A percentile compares a stretch with the other conserved stretches of the same genome.
phyloP scores from a whole-genome alignment of 202 grass and related monocot genomes.

The Schoenoplectus tabernaemontani region DNA sequence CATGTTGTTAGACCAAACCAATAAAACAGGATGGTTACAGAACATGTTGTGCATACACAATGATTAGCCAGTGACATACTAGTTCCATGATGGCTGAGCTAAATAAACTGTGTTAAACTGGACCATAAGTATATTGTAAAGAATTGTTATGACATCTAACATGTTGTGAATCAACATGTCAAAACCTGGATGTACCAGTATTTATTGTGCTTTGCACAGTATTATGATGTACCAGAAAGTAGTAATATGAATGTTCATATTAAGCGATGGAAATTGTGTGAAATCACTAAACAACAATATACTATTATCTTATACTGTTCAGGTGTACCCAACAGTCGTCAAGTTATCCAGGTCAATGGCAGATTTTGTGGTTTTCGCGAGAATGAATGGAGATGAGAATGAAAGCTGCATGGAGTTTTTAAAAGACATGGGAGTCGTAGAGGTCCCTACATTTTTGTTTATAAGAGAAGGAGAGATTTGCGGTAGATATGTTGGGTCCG shows the following conservation, averaged over 20 bases:
- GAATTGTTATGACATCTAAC: neutral
- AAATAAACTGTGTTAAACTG: too few species aligned
- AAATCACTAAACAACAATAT: neutral
- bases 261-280: neutral
- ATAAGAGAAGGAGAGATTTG: slow-evolving; percentile 60
- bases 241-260: neutral
- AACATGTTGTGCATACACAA: neutral
- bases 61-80: neutral
- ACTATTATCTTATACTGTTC: neutral
- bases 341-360: slow-evolving; percentile 73
- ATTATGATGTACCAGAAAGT: neutral
- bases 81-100: neutral
- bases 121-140: neutral
- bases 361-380: slow-evolving; percentile 62
- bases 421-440: slow-evolving; percentile 69
- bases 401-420: slow-evolving; percentile 87
- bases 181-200: neutral
- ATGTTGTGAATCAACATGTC: neutral
- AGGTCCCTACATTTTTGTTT: slow-evolving; percentile 96
- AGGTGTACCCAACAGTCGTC: slow-evolving; percentile 84
- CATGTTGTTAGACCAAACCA: neutral
- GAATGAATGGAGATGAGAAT: slow-evolving; percentile 99
- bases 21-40: neutral
- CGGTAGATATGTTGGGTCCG: slow-evolving; percentile 78
- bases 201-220: neutral